Evolutionary conservation across 2,329 filamentous ascomycete species (phyloP).

Genomic region (Paracorniculantispora psalliotae): DNA sequence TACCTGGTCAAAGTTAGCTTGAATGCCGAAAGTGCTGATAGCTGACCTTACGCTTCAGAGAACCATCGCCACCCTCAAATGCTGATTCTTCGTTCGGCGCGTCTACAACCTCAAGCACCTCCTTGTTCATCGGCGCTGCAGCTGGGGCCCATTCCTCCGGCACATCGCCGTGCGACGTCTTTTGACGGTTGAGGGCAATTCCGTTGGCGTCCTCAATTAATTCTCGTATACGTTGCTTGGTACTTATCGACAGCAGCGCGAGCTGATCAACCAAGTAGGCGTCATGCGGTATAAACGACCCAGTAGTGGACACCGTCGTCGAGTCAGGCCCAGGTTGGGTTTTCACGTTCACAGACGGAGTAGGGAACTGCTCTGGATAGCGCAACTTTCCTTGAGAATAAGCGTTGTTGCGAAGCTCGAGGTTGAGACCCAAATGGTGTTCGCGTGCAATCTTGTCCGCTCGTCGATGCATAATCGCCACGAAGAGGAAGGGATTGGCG

Average conservation of each 20-base stretch:
- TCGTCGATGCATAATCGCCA: conserved; percentile 55
- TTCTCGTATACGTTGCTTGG: conserved; percentile 71
- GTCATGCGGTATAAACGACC: conserved; percentile 69
- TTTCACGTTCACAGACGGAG: conserved; percentile 49
- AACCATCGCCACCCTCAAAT: conserved; percentile 41
- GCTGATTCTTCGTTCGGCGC: conserved; percentile 17
- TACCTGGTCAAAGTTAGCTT: conserved; percentile 29
- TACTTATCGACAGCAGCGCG: conserved; percentile 74
- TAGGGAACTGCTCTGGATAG: conserved; percentile 44
- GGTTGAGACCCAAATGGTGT: conserved; percentile 50
- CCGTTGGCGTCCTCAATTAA: conserved; percentile 72
- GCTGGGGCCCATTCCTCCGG: conserved; percentile 72
- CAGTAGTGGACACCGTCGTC: conserved; percentile 56
- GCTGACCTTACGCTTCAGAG: conserved; percentile 54
- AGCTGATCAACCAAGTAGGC: conserved; percentile 76
- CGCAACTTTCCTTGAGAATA: conserved; percentile 44
- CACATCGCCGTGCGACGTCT: conserved; percentile 72
- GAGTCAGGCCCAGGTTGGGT: conserved; percentile 57
- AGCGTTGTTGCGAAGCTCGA: conserved; percentile 47
- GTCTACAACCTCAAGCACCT: conserved; percentile 29
- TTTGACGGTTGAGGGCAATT: conserved; percentile 66
- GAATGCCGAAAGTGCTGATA: background rate
- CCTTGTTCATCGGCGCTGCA: conserved; percentile 49
- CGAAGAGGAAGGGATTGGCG: conserved; percentile 66
- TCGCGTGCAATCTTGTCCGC: conserved; percentile 55